These are phyloP conservation scores for Streptanthus diversifolius DNA, from an alignment of 345 rosid genomes.

Conservation along the genomic window DNA sequence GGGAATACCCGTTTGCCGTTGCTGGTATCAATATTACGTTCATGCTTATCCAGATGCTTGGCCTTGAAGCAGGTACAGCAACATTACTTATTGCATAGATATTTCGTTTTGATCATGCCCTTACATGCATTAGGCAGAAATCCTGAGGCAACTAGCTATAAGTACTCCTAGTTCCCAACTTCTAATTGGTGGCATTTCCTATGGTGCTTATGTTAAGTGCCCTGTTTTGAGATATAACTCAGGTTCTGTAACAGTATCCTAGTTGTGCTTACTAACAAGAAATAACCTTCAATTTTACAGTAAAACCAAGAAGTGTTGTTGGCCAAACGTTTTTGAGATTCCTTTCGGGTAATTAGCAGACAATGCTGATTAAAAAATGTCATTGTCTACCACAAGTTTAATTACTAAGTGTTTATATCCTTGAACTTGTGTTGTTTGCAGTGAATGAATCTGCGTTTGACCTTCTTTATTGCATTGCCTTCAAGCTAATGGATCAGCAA, in stretches of 20 bases:
- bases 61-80: slow-evolving; percentile 91
- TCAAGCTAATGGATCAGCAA: slow-evolving; percentile 94
- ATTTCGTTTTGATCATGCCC: background rate
- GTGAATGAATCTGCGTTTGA: slow-evolving; percentile 93
- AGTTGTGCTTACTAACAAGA: slow-evolving; percentile 18
- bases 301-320: slow-evolving; percentile 72
- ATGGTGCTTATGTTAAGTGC: background rate
- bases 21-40: slow-evolving; percentile 99
- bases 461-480: slow-evolving; percentile 88
- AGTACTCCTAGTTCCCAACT: background rate
- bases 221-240: background rate
- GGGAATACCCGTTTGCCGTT: slow-evolving; percentile 99
- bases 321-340: slow-evolving; percentile 90
- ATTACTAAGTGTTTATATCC: background rate
- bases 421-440: slow-evolving; percentile 34
- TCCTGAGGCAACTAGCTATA: background rate
- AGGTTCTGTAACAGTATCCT: background rate
- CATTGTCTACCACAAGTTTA: background rate
- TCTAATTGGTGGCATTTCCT: background rate
- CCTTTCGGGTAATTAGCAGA: slow-evolving; percentile 62
- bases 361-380: background rate
- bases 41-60: slow-evolving; percentile 99
- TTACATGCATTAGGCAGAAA: background rate
- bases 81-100: background rate
- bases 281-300: slow-evolving; percentile 43